phyloP scores from a whole-genome alignment of 306 rosid species.

The Cucumis sativus region Cucumber_9930_V3 NC_026661.2:20523501-20524000 shows the following conservation, averaged over 20 bases:
- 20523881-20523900: constrained; percentile 82
- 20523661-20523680: not conserved
- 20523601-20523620: too few relatives aligned
- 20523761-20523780: not conserved
- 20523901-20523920: constrained; percentile 69
- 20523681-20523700: not conserved
- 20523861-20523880: constrained; percentile 4
- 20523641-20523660: not conserved
- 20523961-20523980: constrained; percentile 93
- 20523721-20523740: not conserved
- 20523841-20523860: not conserved
- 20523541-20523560: too few relatives aligned
- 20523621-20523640: not conserved
- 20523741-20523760: not conserved
- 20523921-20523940: constrained; percentile 74
- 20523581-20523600: too few relatives aligned
- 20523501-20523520: too few relatives aligned
- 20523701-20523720: not conserved
- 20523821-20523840: not conserved
- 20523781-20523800: not conserved
- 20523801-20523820: not conserved
- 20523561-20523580: too few relatives aligned
- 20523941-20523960: constrained; percentile 64
- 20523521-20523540: too few relatives aligned
- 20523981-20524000: constrained; percentile 64